Evolutionary conservation across 2,329 filamentous ascomycete genomes (phyloP), one percentile per base, ranked within the genome.

Genomic region (Pseudonectria buxi): DNA sequence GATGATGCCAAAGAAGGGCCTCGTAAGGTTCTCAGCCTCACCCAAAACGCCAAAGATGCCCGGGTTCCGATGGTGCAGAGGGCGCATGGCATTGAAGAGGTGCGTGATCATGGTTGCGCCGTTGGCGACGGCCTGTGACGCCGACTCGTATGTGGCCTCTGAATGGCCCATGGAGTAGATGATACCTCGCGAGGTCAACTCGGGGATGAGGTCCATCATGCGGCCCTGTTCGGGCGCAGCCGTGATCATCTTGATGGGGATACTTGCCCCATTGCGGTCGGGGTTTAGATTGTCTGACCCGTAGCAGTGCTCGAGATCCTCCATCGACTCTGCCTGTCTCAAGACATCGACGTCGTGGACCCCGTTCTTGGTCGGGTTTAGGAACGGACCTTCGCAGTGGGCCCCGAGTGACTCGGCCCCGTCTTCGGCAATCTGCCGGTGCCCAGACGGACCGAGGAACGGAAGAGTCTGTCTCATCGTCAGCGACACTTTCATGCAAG

Each of bases 51-150:
- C 89, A 56, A 94, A 94, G 49, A 95, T 79, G 26, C 88, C 88
- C 0, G 89, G 88, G 60, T 95, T 88, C 39, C 89, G 83, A 68
- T 95, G 87, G 59, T 92, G 86, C 33, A 94, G 76, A 11, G 87
- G 87, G 1, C 81, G 75, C 88, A 95, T 95, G 16, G 88, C 88
- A 58, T 95, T 95, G 75, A 94, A 95, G 2, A 95, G 71, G 54
- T 95, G 88, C 0, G 88, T 95, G 47, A 95, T 84, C 86, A 94
- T 94, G 32, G 76, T 84, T 2, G 85, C 86, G 33, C 88, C 88
- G 6, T 78, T 72, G n/a, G 67, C 68, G 4, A 92, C 74, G 14
- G 85, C 84, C 4, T 67, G 63, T 4, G 81, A 78, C 1, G 85
- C 86, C 55, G 90, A 73, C 59, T 94, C 86, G 56, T 90, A 94